Percentiles rank a stretch among this genome's conserved stretches.
phyloP scores from a whole-genome alignment of 306 rosid species.

The Inga leiocalycina region DNA sequence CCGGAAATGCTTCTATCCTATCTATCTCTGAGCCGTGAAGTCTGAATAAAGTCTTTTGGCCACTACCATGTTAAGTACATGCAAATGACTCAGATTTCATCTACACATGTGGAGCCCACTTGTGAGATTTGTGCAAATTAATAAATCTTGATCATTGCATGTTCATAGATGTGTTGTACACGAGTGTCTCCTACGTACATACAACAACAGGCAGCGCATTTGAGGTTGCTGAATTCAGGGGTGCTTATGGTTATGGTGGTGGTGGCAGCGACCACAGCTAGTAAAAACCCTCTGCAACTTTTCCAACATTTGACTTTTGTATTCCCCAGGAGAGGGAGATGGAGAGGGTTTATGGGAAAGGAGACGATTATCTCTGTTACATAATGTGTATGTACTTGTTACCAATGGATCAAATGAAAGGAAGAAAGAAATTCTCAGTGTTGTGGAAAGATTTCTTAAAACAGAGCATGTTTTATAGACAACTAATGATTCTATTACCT shows the following conservation, averaged over 20 bases:
- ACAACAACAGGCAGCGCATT: neutral
- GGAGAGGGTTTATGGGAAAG: neutral
- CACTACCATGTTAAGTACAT: neutral
- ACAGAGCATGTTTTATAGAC: neutral
- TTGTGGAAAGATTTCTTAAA: neutral
- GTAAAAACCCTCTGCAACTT: neutral
- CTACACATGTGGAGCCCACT: neutral
- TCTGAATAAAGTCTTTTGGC: neutral
- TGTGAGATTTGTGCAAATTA: neutral
- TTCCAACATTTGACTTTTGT: neutral
- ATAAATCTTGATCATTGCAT: neutral
- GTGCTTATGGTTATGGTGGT: neutral
- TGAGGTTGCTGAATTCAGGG: neutral
- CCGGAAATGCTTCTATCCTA: neutral
- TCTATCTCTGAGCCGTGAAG: neutral
- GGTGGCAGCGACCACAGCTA: neutral
- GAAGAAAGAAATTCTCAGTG: neutral
- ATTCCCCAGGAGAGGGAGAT: neutral
- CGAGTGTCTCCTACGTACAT: slow-evolving; percentile 1
- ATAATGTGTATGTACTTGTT: neutral
- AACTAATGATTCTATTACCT: neutral
- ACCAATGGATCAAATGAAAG: neutral
- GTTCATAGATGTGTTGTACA: neutral
- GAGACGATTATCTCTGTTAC: neutral
- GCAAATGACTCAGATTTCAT: neutral